phyloP scores from a whole-genome alignment of 163 green algal species.

The Chlamydomonas reinhardtii region DNA sequence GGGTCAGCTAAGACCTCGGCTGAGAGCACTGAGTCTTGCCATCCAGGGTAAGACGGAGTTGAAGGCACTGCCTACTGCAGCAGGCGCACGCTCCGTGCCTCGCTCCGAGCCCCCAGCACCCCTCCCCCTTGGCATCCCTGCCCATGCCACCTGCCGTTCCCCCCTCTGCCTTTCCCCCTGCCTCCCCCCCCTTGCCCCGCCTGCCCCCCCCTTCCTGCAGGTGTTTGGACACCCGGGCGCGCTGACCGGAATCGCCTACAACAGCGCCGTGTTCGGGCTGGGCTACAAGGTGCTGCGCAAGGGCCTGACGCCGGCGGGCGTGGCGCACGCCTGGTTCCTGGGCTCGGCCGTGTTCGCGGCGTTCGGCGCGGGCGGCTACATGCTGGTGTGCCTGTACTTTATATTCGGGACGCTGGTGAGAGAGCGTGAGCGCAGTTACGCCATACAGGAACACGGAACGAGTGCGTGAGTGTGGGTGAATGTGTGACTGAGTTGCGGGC shows the following conservation, averaged over 20 bases:
- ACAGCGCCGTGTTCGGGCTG: slow-evolving; percentile 48
- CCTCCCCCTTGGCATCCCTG: too few species aligned
- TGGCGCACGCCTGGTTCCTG: slow-evolving; percentile 88
- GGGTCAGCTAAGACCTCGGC: too few species aligned
- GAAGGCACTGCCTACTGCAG: too few species aligned
- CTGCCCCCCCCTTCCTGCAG: not conserved
- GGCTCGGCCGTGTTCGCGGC: slow-evolving; percentile 83
- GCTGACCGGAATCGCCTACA: slow-evolving; percentile 31
- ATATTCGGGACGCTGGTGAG: slow-evolving; percentile 91
- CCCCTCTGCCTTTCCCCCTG: too few species aligned
- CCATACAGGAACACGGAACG: not conserved
- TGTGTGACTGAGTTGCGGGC: not conserved
- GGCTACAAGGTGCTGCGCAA: slow-evolving; percentile 76
- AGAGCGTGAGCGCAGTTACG: too few species aligned
- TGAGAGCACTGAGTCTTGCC: too few species aligned
- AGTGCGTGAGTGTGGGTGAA: not conserved
- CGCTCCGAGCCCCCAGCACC: too few species aligned
- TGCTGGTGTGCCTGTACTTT: slow-evolving; percentile 97
- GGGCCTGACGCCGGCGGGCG: slow-evolving; percentile 82
- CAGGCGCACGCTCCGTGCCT: too few species aligned
- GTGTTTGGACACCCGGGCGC: slow-evolving; percentile 43
- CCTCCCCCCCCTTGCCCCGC: too few species aligned
- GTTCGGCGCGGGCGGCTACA: slow-evolving; percentile 89
- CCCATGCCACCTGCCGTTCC: too few species aligned
- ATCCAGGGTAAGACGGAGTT: too few species aligned